Evolutionary conservation across 805 yeast species (phyloP), one percentile per base, ranked within the genome.

Genomic region (Candida coquimbonensis): DNA sequence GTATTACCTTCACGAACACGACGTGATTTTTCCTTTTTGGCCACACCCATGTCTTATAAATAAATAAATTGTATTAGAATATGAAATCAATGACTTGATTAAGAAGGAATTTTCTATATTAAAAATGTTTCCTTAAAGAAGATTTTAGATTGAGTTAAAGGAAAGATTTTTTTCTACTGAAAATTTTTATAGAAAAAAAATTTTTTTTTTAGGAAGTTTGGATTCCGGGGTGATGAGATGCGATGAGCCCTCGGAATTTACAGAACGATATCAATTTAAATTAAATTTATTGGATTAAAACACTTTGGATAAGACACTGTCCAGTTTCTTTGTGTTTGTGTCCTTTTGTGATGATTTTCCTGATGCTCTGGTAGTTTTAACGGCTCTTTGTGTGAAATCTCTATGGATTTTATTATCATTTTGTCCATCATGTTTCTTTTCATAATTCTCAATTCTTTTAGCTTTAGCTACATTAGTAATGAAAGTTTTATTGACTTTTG

Each of bases 1-100:
- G 80, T 73, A 56, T 83, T 87, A 45, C 83, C 83, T 63, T 89
- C 87, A 61, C 96, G 84, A 47, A 75, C 74, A 62, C 96, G 79
- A 71, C 99, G 83, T 59, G 74, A 75, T 65, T 85, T 86, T 67
- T 91, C 99, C 60, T 89, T 93, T 73, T 91, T 91, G 46, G 79
- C 90, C 27, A 89, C 83, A 62, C 97, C 98, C 99, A 91, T 91
- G 46, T 12, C 24, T 13, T 12, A 17, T 24, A 36, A 36, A 36
- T 21, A 36, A 36, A 36, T 31, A 21, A 21, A 14, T 21, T 35
- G 36, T 36, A 42, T 16, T 25, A 42, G 34, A 43, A 16, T 16
- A 33, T 16, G 12, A 33, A 17, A n/a, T 16, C 9, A n/a, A 33
- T 32, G 16, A 33, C n/a, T 16, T 32, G n/a, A 14, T 14, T 14